Evolutionary conservation across 148 eudicot genomes (phyloP), one percentile per base, ranked within the genome.

Genomic region (Fagopyrum tataricum): DNA sequence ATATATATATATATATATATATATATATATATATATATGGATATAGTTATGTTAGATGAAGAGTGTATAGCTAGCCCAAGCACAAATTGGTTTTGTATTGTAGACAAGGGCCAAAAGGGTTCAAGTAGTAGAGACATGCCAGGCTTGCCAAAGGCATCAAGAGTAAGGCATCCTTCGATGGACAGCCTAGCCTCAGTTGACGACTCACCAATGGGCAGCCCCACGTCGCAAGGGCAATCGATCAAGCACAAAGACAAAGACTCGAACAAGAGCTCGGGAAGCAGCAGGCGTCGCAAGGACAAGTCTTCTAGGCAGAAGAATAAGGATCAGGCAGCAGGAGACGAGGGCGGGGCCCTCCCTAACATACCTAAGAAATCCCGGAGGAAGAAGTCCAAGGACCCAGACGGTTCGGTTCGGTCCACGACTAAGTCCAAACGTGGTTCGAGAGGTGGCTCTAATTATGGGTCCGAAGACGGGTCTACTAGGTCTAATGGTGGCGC

Each of bases 321-420:
- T 61, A 73, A 62, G 46, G 76, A 21, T 61, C 71, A 62, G 46
- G 76, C 21, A 39, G 13, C 56, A 4, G 20, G 59, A 8, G 74
- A 64, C 69, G 74, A 51, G 6, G 39, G 15, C 2, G 40, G 43
- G 76, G 24, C 18, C 46, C 81, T 75, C 68, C 87, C 91, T 0
- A 85, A 91, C 44, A 77, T 84, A 75, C 90, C 90, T 0, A 90
- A 88, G 76, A 88, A 87, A 66, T 73, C 90, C 3, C 77, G 87
- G 4, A 76, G 87, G 75, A 91, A 87, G 80, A 91, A 88, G 74
- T 80, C 96, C 4, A 91, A 87, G 79, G 89, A 88, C 12, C 48
- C 75, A 1, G 79, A 73, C 5, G 75, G 80, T 0, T 80, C 85
- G 6, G 67, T 79, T 8, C 72, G 81, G 62, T 42, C 80, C 5